Conservation (phyloP, 225 moss, liverwort and hornwort genomes). For the Polytrichum commune region DNA sequence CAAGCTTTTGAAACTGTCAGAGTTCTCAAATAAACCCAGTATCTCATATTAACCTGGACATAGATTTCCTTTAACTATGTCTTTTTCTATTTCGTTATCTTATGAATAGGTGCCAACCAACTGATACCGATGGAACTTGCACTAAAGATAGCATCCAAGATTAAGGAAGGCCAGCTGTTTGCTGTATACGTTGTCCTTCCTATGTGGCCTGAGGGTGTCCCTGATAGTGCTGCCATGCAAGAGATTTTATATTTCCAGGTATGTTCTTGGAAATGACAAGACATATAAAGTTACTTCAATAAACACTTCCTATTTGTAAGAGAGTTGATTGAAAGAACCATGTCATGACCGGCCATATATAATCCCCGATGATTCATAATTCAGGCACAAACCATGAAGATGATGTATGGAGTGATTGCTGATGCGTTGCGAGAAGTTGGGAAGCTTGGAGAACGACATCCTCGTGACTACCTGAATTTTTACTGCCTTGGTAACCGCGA, state of each 20-base stretch:
- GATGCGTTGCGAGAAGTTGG: conserved; percentile 51
- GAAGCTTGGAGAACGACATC: conserved; percentile 19
- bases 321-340: too few species aligned
- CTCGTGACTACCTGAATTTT: conserved; percentile 53
- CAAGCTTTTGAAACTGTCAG: too few species aligned
- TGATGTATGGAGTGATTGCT: conserved; percentile 64
- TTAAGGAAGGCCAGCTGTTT: conserved; percentile 45
- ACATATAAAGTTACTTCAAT: background rate
- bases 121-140: conserved; percentile 70
- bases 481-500: conserved; percentile 58
- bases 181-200: conserved; percentile 51
- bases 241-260: conserved; percentile 69
- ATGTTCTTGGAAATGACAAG: background rate
- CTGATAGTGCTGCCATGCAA: conserved; percentile 54
- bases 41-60: background rate
- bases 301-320: too few species aligned
- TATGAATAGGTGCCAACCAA: conserved; percentile 49
- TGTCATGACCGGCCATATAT: too few species aligned
- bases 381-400: conserved; percentile 58
- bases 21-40: too few species aligned
- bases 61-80: background rate
- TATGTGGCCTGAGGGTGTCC: conserved; percentile 56
- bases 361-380: background rate
- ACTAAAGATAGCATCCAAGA: conserved; percentile 50
- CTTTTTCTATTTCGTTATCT: background rate